Conservation (phyloP, 2,329 filamentous ascomycete genomes). For the Clonostachys chloroleuca region DNA sequence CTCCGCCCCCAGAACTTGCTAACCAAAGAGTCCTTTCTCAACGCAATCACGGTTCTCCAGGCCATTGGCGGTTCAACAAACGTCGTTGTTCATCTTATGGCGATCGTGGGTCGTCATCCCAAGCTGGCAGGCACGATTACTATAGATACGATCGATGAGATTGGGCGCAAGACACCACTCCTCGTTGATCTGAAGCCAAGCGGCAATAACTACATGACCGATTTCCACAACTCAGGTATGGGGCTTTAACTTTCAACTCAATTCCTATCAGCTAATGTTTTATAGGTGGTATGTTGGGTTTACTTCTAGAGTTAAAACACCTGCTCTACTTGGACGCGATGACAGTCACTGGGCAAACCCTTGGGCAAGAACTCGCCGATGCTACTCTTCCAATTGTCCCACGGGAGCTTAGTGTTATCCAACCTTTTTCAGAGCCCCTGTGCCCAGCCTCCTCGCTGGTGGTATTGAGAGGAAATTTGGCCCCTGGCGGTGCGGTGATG, state of each 20-base stretch:
- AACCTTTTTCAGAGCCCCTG: slow-evolving; percentile 59
- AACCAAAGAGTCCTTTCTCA: too few relatives aligned
- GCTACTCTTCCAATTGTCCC: slow-evolving; percentile 55
- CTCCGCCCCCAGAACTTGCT: too few relatives aligned
- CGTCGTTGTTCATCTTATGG: too few relatives aligned
- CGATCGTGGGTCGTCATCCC: too few relatives aligned
- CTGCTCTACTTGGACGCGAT: slow-evolving; percentile 72
- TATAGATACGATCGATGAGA: slow-evolving; percentile 73
- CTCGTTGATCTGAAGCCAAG: slow-evolving; percentile 83
- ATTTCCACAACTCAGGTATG: slow-evolving; percentile 77
- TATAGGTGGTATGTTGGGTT: slow-evolving; percentile 63
- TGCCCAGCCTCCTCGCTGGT: slow-evolving; percentile 76
- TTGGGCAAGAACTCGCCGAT: slow-evolving; percentile 72
- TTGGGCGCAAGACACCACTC: slow-evolving; percentile 73
- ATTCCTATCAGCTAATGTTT: too few relatives aligned
- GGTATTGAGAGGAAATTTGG: slow-evolving; percentile 79
- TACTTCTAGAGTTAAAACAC: slow-evolving; percentile 73
- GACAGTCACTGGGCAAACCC: slow-evolving; percentile 80
- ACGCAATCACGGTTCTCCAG: too few relatives aligned
- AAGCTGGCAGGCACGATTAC: slow-evolving; percentile 58
- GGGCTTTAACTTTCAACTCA: too few relatives aligned
- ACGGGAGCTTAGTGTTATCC: slow-evolving; percentile 45
- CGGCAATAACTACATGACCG: slow-evolving; percentile 84
- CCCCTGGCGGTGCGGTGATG: slow-evolving; percentile 77
- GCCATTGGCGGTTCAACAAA: too few relatives aligned